Conservation (phyloP, 805 yeast species). For the Saturnispora ahearnii region DNA sequence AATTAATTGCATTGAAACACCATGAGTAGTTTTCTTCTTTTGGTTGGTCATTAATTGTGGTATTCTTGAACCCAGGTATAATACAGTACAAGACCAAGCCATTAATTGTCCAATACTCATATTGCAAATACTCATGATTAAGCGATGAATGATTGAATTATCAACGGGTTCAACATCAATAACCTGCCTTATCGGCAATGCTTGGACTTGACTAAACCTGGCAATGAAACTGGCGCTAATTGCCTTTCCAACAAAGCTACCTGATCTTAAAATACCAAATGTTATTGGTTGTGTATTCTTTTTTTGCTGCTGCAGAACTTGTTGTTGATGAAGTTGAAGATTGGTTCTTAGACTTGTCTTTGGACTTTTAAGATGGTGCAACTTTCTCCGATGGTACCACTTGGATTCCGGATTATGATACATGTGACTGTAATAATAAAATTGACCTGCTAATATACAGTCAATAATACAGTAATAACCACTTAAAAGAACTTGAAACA, state of each 20-base stretch:
- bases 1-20: slow-evolving; percentile 41
- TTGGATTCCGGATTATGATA: slow-evolving; percentile 29
- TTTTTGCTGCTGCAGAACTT: neutral
- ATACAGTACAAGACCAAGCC: slow-evolving; percentile 45
- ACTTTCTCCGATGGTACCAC: slow-evolving; percentile 19
- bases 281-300: neutral
- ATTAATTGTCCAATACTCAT: slow-evolving; percentile 23
- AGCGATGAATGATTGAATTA: neutral
- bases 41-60: slow-evolving; percentile 45
- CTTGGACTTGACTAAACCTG: slow-evolving; percentile 25
- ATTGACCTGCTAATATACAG: slow-evolving; percentile 36
- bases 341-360: slow-evolving; percentile 18
- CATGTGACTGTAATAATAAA: slow-evolving; percentile 37
- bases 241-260: slow-evolving; percentile 17
- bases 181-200: slow-evolving; percentile 14
- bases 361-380: slow-evolving; percentile 18
- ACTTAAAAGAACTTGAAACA: slow-evolving; percentile 39
- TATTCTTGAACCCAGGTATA: slow-evolving; percentile 41
- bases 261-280: neutral
- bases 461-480: slow-evolving; percentile 43
- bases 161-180: neutral
- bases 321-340: slow-evolving; percentile 6
- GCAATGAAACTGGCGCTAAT: slow-evolving; percentile 24
- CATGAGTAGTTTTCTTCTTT: slow-evolving; percentile 38
- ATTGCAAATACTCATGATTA: neutral